Conservation (phyloP, 2,329 filamentous ascomycete genomes). For the Fusarium acutatum region DNA sequence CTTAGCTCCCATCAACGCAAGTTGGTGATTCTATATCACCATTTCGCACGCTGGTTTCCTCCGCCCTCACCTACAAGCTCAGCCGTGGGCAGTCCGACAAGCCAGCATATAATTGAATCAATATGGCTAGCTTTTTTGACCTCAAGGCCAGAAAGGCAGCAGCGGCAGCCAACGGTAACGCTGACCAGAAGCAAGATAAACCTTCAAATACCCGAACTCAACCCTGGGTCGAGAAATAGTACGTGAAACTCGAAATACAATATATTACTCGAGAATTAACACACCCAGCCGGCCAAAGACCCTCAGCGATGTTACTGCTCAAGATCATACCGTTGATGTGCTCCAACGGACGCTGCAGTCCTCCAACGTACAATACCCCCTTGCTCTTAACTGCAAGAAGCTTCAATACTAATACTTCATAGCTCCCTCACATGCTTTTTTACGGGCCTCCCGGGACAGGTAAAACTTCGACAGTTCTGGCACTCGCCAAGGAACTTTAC, state of each 20-base stretch:
- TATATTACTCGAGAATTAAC: slow-evolving; percentile 1
- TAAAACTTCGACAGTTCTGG: slow-evolving; percentile 97
- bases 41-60: not conserved
- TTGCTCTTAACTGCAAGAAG: not conserved
- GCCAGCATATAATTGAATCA: not conserved
- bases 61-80: not conserved
- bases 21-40: not conserved
- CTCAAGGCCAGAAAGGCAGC: slow-evolving; percentile 88
- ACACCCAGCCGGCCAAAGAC: slow-evolving; percentile 83
- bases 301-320: slow-evolving; percentile 92
- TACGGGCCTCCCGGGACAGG: slow-evolving; percentile 97
- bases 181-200: slow-evolving; percentile 72
- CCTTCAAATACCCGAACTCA: slow-evolving; percentile 71
- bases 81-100: not conserved
- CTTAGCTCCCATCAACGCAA: slow-evolving; percentile 14
- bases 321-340: slow-evolving; percentile 95
- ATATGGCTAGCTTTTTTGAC: slow-evolving; percentile 94
- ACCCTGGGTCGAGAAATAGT: slow-evolving; percentile 99
- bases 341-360: slow-evolving; percentile 93
- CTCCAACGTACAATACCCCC: slow-evolving; percentile 73
- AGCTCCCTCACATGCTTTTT: slow-evolving; percentile 98
- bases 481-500: slow-evolving; percentile 96
- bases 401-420: not conserved
- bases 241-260: slow-evolving; percentile 43
- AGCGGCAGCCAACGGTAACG: slow-evolving; percentile 70